phyloP scores from a whole-genome alignment of 2,329 filamentous ascomycete species.

The Fusarium incarnatum region DNA sequence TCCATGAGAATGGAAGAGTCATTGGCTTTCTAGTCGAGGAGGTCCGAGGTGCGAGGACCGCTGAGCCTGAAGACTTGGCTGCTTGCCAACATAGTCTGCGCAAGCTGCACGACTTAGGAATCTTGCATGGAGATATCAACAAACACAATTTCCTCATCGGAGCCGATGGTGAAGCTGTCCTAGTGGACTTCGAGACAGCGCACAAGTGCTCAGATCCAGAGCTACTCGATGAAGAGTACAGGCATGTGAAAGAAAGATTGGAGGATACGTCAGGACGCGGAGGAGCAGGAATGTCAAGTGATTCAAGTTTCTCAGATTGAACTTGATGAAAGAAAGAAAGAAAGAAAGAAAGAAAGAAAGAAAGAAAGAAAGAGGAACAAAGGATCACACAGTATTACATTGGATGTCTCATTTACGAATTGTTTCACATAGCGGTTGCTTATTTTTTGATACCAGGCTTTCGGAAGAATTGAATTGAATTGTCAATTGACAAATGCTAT shows the following conservation, averaged over 20 bases:
- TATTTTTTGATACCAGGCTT: slow-evolving; percentile 31
- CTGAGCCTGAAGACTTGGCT: slow-evolving; percentile 47
- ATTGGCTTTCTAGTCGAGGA: slow-evolving; percentile 48
- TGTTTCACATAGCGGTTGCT: slow-evolving; percentile 1
- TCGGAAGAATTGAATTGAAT: slow-evolving; percentile 7
- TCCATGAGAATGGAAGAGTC: slow-evolving; percentile 49
- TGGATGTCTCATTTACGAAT: slow-evolving; percentile 9
- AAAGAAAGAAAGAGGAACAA: not conserved
- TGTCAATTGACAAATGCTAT: slow-evolving; percentile 26
- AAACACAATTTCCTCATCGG: slow-evolving; percentile 52
- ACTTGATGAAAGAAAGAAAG: not conserved
- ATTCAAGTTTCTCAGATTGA: slow-evolving; percentile 44
- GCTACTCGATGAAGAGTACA: slow-evolving; percentile 43
- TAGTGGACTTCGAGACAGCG: slow-evolving; percentile 52
- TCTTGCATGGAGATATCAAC: slow-evolving; percentile 52
- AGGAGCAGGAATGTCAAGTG: slow-evolving; percentile 44
- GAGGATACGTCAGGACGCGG: slow-evolving; percentile 43
- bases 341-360: too few species aligned
- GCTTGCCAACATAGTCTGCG: slow-evolving; percentile 45
- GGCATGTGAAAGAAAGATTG: slow-evolving; percentile 36
- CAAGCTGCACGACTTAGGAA: slow-evolving; percentile 48
- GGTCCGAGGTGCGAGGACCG: slow-evolving; percentile 41
- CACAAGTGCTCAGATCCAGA: slow-evolving; percentile 41
- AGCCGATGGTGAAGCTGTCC: slow-evolving; percentile 40
- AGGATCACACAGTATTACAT: slow-evolving; percentile 9